Evolutionary conservation across 208 protist genomes (phyloP), one percentile per base, ranked within the genome.

Genomic region (Strigomonas culicis): DNA sequence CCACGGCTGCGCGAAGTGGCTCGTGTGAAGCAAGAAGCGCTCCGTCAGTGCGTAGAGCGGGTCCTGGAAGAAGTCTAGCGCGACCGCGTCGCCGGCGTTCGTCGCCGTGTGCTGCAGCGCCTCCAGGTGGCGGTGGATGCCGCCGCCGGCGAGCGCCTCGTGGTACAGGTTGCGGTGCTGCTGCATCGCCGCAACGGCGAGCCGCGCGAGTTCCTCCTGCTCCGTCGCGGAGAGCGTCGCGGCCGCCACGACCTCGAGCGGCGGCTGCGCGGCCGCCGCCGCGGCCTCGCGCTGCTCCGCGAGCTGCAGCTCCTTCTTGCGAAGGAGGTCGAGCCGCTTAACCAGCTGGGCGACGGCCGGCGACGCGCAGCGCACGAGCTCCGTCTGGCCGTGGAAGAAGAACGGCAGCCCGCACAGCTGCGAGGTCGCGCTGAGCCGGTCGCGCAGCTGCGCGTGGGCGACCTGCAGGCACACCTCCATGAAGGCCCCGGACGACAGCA

Each of bases 41-140:
- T 62, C 76, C 51, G 71, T 84, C 17, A 60, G 60, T 8, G 57
- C 68, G 59, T 90, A 94, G 27, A 92, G 21, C 4, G 82, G 75
- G 53, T 94, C 88, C 28, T 92, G 74, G 62, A 95, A 95, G 71
- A 97, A 95, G 63, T 71, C 74, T 1, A 93, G 72, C 2, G 73
- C 86, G 1, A 83, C 82, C 55, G 79, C 76, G 70, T 94, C 88
- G 15, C 72, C 63, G 53, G 77, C 84, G 34, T 66, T 75, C 21
- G 65, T 59, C 1, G 89, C 89, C 10, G 95, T 34, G 52, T 93
- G 74, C n/a, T 86, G 82, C 51, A 98, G 74, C 0, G 84, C 90
- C 36, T 81, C 84, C 36, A 98, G 62, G 63, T 98, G 95, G 8
- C 94, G 80, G 65, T 97, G 91, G 27, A 97, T 77, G 36, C 95